Evolutionary conservation across 441 rosid genomes (phyloP).

Genomic region (Corymbia citriodora): DNA sequence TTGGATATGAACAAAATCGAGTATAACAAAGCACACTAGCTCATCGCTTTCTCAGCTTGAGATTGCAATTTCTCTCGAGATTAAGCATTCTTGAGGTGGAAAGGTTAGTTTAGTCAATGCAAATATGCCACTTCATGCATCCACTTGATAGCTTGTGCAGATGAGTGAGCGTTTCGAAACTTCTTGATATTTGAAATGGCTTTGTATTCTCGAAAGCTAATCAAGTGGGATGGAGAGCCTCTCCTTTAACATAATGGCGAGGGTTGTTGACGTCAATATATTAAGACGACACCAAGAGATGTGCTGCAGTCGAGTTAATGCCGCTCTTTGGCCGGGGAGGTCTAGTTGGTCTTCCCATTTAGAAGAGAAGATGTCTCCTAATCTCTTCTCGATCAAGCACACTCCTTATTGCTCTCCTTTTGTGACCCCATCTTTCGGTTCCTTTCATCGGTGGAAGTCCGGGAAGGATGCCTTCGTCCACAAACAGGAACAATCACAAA

Average conservation of each 20-base stretch:
- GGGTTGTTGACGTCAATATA: slow-evolving; percentile 84
- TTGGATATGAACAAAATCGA: slow-evolving; percentile 97
- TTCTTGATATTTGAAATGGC: neutral
- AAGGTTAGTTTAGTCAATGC: neutral
- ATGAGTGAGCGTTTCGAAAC: neutral
- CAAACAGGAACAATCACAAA: slow-evolving; percentile 30
- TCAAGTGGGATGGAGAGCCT: slow-evolving; percentile 95
- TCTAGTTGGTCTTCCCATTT: slow-evolving; percentile 51
- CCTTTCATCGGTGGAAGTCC: slow-evolving; percentile 67
- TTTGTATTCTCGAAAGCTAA: slow-evolving; percentile 77
- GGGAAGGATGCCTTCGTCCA: slow-evolving; percentile 36
- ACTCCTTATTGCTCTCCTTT: slow-evolving; percentile 68
- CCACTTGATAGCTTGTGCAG: neutral
- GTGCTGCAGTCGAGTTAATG: slow-evolving; percentile 48
- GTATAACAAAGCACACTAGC: slow-evolving; percentile 65
- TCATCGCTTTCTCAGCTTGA: neutral
- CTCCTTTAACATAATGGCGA: slow-evolving; percentile 92
- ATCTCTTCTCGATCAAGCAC: slow-evolving; percentile 60
- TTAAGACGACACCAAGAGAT: slow-evolving; percentile 52
- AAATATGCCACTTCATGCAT: neutral
- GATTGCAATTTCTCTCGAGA: neutral
- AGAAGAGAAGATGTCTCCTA: slow-evolving; percentile 55
- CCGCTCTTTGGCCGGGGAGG: slow-evolving; percentile 64
- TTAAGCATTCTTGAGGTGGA: neutral
- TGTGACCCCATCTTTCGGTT: slow-evolving; percentile 58